phyloP scores from a whole-genome alignment of 169 alveolate genomes.

The Cryptosporidium andersoni region DNA sequence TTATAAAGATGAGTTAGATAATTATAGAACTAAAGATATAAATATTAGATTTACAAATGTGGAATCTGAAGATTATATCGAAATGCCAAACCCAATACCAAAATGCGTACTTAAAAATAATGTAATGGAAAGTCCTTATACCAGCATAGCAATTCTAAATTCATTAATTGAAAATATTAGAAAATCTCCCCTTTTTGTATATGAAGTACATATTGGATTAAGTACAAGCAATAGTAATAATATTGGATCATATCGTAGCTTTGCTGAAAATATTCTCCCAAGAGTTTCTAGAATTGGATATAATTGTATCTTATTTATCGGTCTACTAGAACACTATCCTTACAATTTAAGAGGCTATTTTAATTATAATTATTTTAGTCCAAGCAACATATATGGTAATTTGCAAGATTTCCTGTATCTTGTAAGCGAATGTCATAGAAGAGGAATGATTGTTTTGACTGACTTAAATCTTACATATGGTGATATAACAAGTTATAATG shows the following conservation, averaged over 20 bases:
- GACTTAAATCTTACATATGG: slow-evolving; percentile 59
- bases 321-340: slow-evolving; percentile 75
- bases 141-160: neutral
- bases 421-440: slow-evolving; percentile 51
- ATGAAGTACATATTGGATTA: slow-evolving; percentile 90
- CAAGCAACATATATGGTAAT: slow-evolving; percentile 42
- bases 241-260: slow-evolving; percentile 85
- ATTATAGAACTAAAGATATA: no score
- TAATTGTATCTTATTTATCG: slow-evolving; percentile 74
- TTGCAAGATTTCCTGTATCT: slow-evolving; percentile 37
- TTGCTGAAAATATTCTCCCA: slow-evolving; percentile 87
- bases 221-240: slow-evolving; percentile 82
- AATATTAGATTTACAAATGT: neutral
- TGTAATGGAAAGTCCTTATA: neutral
- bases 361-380: slow-evolving; percentile 27
- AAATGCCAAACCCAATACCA: slow-evolving; percentile 20
- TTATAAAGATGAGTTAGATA: no score
- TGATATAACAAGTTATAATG: slow-evolving; percentile 48
- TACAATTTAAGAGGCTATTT: slow-evolving; percentile 69
- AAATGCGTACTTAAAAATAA: slow-evolving; percentile 14
- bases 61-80: neutral
- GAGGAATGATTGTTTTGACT: slow-evolving; percentile 31
- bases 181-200: slow-evolving; percentile 81
- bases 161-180: slow-evolving; percentile 9
- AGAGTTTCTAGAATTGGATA: slow-evolving; percentile 88